Evolutionary conservation across 495 filamentous ascomycete species (phyloP).

Genomic region (Hypoxylon fragiforme): DNA sequence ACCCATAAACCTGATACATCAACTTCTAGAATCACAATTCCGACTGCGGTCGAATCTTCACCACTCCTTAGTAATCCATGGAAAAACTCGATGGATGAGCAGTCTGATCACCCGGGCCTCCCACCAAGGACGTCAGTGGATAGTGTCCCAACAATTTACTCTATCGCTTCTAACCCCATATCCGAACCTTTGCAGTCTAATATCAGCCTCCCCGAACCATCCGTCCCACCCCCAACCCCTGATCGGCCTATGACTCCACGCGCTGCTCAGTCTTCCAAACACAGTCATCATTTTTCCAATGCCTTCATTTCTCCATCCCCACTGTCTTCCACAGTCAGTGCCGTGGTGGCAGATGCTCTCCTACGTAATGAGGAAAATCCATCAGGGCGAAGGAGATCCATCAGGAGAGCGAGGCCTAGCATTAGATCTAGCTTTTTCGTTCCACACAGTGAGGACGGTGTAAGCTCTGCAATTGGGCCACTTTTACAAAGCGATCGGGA

Average conservation of each 20-base stretch:
- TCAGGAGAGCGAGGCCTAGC: conserved; percentile 39
- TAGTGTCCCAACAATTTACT: conserved; percentile 39
- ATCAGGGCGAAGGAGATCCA: conserved; percentile 30
- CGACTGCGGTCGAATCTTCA: conserved; percentile 30
- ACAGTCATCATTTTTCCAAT: conserved; percentile 42
- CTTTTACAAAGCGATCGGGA: conserved; percentile 19
- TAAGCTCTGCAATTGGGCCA: conserved; percentile 15
- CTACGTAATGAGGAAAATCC: conserved; percentile 43
- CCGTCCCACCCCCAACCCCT: conserved; percentile 24
- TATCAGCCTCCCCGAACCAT: conserved; percentile 21
- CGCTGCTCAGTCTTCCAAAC: conserved; percentile 31
- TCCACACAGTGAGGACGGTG: conserved; percentile 38
- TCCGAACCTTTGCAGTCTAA: conserved; percentile 35
- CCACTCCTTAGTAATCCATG: conserved; percentile 42
- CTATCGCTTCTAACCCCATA: conserved; percentile 36
- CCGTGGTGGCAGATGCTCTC: conserved; percentile 50
- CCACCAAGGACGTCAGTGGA: conserved; percentile 44
- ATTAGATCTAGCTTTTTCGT: conserved; percentile 49
- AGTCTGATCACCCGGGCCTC: conserved; percentile 34
- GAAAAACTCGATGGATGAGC: conserved; percentile 31
- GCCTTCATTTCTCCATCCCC: conserved; percentile 52
- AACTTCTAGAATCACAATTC: conserved; percentile 21
- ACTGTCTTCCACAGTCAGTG: conserved; percentile 51
- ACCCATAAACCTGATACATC: conserved; percentile 15
- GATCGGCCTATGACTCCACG: conserved; percentile 40